Conservation (phyloP, 169 alveolate genomes). For the Plasmodium chabaudi region DNA sequence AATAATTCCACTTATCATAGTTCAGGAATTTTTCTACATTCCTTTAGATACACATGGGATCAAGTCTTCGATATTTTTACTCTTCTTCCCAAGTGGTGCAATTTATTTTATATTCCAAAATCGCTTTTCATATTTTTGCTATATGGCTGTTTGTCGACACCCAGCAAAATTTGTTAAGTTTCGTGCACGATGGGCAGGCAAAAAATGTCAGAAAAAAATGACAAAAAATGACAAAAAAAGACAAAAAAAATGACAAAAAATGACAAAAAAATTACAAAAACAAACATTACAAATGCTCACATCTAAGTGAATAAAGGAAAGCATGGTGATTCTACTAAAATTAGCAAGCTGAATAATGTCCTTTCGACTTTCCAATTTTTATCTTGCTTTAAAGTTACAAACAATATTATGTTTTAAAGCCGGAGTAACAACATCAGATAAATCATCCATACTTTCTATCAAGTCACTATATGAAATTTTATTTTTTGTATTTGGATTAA, state of each 20-base stretch:
- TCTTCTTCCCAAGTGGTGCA: constrained; percentile 72
- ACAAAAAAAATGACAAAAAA: too few species aligned
- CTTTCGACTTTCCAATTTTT: too few species aligned
- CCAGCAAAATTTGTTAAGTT: neutral
- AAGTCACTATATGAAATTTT: constrained; percentile 8
- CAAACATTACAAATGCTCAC: too few species aligned
- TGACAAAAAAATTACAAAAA: too few species aligned
- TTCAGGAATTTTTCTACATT: constrained; percentile 85
- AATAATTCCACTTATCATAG: constrained; percentile 70
- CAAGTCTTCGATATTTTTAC: constrained; percentile 72
- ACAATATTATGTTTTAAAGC: neutral
- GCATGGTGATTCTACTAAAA: too few species aligned
- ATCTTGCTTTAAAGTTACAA: too few species aligned
- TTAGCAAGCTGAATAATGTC: too few species aligned
- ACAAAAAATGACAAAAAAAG: too few species aligned
- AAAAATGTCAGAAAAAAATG: neutral
- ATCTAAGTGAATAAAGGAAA: too few species aligned
- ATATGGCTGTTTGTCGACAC: constrained; percentile 24
- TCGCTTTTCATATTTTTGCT: constrained; percentile 9
- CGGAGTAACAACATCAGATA: neutral
- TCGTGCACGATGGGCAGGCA: neutral
- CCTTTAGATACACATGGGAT: constrained; percentile 83
- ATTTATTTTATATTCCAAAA: constrained; percentile 33
- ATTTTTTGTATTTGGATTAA: constrained; percentile 19
- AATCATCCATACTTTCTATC: neutral